Conservation (phyloP, 805 yeast species). For the Isabelozyma pseudorhagii region DNA sequence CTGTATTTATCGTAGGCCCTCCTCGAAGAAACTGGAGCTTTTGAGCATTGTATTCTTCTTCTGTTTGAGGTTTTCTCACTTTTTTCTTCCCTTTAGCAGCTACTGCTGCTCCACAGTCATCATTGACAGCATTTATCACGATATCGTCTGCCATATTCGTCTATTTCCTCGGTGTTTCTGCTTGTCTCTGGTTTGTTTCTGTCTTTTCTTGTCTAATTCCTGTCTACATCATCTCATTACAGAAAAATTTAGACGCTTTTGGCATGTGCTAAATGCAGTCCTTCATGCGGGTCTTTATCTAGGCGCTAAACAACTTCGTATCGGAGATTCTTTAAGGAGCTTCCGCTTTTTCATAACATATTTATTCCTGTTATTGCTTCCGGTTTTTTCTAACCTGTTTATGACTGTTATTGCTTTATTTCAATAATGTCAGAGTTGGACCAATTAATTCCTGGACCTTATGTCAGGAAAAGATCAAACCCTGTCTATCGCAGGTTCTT, state of each 20-base stretch:
- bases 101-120: not conserved
- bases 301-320: not conserved
- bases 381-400: no score
- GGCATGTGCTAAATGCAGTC: not conserved
- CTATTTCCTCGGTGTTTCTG: not conserved
- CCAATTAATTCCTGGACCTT: not conserved
- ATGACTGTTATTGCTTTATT: not conserved
- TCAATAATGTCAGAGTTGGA: not conserved
- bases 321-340: no score
- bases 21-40: conserved; percentile 41
- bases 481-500: not conserved
- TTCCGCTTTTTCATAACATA: no score
- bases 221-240: not conserved
- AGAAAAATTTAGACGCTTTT: not conserved
- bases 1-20: conserved; percentile 59
- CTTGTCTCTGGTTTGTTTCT: not conserved
- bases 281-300: not conserved
- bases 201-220: not conserved
- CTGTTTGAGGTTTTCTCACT: conserved; percentile 67
- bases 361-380: not conserved
- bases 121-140: not conserved
- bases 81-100: conserved; percentile 14
- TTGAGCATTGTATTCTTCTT: conserved; percentile 59
- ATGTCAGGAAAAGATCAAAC: not conserved
- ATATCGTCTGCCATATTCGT: not conserved